A percentile compares a stretch with the other conserved stretches of the same genome.
phyloP scores from a whole-genome alignment of 371 early-diverging fungal species.

The Mortierella sp. region DNA sequence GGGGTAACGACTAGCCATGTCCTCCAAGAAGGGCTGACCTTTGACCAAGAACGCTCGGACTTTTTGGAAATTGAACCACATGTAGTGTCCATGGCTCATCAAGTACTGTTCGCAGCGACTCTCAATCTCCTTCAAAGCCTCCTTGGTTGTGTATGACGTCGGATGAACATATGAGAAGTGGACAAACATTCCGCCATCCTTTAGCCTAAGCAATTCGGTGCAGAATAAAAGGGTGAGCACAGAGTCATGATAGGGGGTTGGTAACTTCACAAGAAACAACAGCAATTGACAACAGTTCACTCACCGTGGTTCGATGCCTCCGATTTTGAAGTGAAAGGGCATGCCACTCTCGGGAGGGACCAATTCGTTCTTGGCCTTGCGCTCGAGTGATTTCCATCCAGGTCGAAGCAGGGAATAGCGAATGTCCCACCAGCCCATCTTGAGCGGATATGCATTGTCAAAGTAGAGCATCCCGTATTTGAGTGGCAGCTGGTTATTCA shows the following conservation, averaged over 20 bases:
- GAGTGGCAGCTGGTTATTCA: constrained; percentile 25
- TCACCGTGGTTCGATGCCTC: constrained; percentile 64
- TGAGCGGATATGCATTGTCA: constrained; percentile 56
- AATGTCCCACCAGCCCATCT: constrained; percentile 56
- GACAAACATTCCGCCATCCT: constrained; percentile 71
- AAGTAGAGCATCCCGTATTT: constrained; percentile 57
- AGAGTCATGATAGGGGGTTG: not conserved
- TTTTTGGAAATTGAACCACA: constrained; percentile 74
- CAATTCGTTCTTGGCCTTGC: constrained; percentile 53
- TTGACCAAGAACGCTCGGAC: constrained; percentile 75
- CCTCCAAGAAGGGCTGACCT: constrained; percentile 91
- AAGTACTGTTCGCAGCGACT: constrained; percentile 58
- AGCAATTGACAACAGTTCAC: not conserved
- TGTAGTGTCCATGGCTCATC: constrained; percentile 58
- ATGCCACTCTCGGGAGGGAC: constrained; percentile 60
- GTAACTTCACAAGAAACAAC: not conserved
- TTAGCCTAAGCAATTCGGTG: constrained; percentile 27
- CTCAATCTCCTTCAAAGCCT: constrained; percentile 58
- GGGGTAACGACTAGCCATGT: constrained; percentile 85
- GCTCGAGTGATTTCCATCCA: constrained; percentile 53
- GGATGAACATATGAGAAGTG: constrained; percentile 61
- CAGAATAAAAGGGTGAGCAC: not conserved
- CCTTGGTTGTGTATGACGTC: constrained; percentile 44
- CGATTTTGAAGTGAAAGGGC: constrained; percentile 63
- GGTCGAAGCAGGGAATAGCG: constrained; percentile 47